Evolutionary conservation across 2,329 filamentous ascomycete genomes (phyloP).

Genomic region (Trichoderma koningiopsis): DNA sequence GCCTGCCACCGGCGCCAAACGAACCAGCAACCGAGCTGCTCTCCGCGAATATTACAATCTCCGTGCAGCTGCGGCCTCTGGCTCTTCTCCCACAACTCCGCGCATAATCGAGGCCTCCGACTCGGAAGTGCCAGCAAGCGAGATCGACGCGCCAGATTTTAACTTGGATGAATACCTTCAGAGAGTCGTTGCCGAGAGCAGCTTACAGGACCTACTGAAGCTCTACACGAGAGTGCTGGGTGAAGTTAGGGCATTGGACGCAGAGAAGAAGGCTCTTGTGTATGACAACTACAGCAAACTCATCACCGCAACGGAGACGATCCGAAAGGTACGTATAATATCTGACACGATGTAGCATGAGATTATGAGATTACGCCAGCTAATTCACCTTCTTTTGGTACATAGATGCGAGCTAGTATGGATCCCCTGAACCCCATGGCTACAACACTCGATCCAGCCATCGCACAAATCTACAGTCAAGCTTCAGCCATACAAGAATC

Average conservation of each 20-base stretch:
- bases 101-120: constrained; percentile 51
- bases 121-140: constrained; percentile 64
- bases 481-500: constrained; percentile 57
- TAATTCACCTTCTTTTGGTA: not conserved
- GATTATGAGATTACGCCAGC: not conserved
- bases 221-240: constrained; percentile 72
- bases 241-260: constrained; percentile 87
- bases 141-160: constrained; percentile 76
- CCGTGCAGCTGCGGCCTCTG: constrained; percentile 44
- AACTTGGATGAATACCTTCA: constrained; percentile 70
- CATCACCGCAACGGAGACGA: constrained; percentile 95
- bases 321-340: constrained; percentile 62
- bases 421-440: constrained; percentile 75
- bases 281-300: constrained; percentile 99
- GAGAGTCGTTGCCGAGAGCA: constrained; percentile 61
- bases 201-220: constrained; percentile 68
- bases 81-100: constrained; percentile 36
- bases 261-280: constrained; percentile 93
- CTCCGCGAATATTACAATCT: constrained; percentile 95
- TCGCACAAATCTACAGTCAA: constrained; percentile 71
- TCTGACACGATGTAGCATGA: not conserved
- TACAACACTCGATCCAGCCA: constrained; percentile 71
- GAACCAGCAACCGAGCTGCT: constrained; percentile 75
- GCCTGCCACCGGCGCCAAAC: constrained; percentile 41
- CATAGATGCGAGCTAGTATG: constrained; percentile 76